Evolutionary conservation across 1,284 basidiomycete species (phyloP).

Genomic region (Ceratobasidium sp.): DNA sequence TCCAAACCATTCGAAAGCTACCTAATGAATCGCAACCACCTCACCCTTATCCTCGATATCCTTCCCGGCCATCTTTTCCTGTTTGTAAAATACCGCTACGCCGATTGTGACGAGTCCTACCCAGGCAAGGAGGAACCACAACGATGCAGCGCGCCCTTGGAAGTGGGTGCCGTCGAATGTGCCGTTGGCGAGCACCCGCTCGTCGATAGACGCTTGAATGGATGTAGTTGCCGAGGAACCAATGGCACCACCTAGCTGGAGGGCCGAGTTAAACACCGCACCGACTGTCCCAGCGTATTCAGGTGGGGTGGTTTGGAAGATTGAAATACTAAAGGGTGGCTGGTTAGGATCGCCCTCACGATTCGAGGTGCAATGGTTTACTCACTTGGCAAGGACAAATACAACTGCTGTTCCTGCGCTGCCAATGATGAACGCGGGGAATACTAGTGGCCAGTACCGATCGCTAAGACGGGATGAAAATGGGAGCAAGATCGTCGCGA

Average conservation of each 20-base stretch:
- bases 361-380: neutral
- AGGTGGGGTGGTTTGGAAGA: slow-evolving; percentile 38
- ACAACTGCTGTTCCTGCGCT: slow-evolving; percentile 32
- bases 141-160: slow-evolving; percentile 38
- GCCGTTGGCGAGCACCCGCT: slow-evolving; percentile 28
- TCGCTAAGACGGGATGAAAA: slow-evolving; percentile 50
- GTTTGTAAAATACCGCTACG: slow-evolving; percentile 39
- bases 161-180: slow-evolving; percentile 33
- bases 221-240: slow-evolving; percentile 39
- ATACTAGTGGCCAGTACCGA: slow-evolving; percentile 57
- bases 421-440: slow-evolving; percentile 54
- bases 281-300: slow-evolving; percentile 40
- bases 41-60: slow-evolving; percentile 29
- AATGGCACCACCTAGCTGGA: slow-evolving; percentile 42
- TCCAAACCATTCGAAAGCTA: no score
- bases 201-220: slow-evolving; percentile 38
- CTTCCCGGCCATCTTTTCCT: neutral
- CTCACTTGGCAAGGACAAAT: slow-evolving; percentile 32
- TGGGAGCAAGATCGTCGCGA: slow-evolving; percentile 55
- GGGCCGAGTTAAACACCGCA: slow-evolving; percentile 42
- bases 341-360: neutral
- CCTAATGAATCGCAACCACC: slow-evolving; percentile 18
- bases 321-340: slow-evolving; percentile 10
- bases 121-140: slow-evolving; percentile 41
- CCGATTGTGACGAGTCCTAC: slow-evolving; percentile 34